A percentile compares a stretch with the other conserved stretches of the same genome.
Conservation (phyloP, 2,329 filamentous ascomycete species). For the Fulvia fulva region DNA sequence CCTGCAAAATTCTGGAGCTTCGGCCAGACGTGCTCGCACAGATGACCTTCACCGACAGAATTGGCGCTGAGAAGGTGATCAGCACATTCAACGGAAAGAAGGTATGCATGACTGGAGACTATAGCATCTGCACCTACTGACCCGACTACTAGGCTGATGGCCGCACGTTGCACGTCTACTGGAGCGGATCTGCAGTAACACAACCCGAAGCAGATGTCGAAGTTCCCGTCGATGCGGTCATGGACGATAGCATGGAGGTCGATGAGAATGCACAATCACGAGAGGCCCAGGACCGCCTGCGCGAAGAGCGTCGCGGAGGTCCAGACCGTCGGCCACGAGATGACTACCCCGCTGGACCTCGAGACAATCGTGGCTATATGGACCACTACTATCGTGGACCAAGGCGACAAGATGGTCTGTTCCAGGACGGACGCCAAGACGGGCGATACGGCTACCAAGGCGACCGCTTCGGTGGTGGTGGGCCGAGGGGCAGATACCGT, state of each 20-base stretch:
- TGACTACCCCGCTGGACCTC: conserved; percentile 21
- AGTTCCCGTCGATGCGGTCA: conserved; percentile 16
- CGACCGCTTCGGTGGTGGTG: conserved; percentile 20
- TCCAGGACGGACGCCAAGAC: conserved; percentile 41
- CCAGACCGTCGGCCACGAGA: conserved; percentile 22
- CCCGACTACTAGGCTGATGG: conserved; percentile 61
- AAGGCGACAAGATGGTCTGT: conserved; percentile 33
- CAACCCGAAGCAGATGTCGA: conserved; percentile 11
- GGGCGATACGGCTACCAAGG: conserved; percentile 40
- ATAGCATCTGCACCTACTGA: conserved; percentile 2
- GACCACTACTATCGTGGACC: conserved; percentile 24
- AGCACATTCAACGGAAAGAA: conserved; percentile 74
- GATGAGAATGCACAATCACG: conserved; percentile 33
- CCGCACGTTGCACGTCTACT: conserved; percentile 66
- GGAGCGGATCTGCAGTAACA: conserved; percentile 30
- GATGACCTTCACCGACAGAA: conserved; percentile 67
- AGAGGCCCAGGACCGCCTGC: conserved; percentile 28
- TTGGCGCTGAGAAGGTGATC: conserved; percentile 71
- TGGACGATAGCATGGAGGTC: conserved; percentile 43
- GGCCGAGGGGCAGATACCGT: conserved; percentile 21
- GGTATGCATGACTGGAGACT: conserved; percentile 45
- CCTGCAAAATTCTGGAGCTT: conserved; percentile 64
- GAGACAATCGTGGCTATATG: conserved; percentile 18
- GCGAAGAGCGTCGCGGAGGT: conserved; percentile 31
- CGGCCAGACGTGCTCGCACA: conserved; percentile 72